phyloP scores from a whole-genome alignment of 805 yeast genomes.

The Saccharomycopsis selenospora region DNA sequence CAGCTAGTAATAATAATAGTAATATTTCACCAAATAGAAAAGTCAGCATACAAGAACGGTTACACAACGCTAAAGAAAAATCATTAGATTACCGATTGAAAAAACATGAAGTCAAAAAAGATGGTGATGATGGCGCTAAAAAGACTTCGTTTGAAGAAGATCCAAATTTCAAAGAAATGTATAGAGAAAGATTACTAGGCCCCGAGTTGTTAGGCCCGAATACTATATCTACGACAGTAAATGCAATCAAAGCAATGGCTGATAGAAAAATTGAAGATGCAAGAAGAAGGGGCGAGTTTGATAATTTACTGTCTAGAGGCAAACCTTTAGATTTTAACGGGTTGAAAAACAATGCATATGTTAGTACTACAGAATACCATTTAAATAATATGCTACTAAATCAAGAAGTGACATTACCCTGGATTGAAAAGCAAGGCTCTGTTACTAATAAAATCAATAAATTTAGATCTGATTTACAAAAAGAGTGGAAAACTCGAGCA shows the following conservation, averaged over 20 bases:
- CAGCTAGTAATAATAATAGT: background rate
- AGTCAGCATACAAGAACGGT: constrained; percentile 28
- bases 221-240: constrained; percentile 38
- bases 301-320: constrained; percentile 54
- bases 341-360: constrained; percentile 43
- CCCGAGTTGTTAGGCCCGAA: constrained; percentile 42
- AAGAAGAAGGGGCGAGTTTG: constrained; percentile 60
- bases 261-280: constrained; percentile 73
- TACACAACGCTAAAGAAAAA: constrained; percentile 55
- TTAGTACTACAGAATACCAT: constrained; percentile 68
- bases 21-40: background rate
- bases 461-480: constrained; percentile 41
- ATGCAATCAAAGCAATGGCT: constrained; percentile 58
- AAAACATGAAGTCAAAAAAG: constrained; percentile 31
- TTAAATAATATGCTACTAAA: constrained; percentile 66
- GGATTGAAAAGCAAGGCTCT: constrained; percentile 75
- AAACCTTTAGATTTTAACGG: constrained; percentile 39
- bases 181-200: constrained; percentile 56
- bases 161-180: constrained; percentile 45
- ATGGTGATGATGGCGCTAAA: no score
- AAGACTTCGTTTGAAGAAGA: constrained; percentile 35
- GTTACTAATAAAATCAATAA: constrained; percentile 40
- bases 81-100: constrained; percentile 55
- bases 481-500: constrained; percentile 33
- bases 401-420: constrained; percentile 80